phyloP scores from a whole-genome alignment of 768 basidiomycete genomes.

The Xanthoconium purpureum region DNA sequence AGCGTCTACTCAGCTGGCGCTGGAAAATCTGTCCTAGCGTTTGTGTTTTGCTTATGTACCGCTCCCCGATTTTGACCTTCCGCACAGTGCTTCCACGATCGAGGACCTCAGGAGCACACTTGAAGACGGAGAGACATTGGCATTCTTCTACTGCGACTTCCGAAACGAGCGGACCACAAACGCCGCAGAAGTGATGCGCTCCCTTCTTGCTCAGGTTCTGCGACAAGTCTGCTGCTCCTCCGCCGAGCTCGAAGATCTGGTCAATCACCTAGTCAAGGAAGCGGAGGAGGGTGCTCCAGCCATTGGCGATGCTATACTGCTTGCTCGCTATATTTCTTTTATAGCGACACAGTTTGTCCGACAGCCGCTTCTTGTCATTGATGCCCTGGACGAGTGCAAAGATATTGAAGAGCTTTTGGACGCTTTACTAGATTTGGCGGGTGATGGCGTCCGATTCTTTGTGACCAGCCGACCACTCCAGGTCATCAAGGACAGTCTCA shows the following conservation, averaged over 20 bases:
- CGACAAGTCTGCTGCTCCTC: background rate
- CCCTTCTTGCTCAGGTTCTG: slow-evolving; percentile 17
- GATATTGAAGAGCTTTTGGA: background rate
- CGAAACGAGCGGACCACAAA: background rate
- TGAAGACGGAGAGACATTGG: background rate
- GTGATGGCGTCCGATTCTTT: slow-evolving; percentile 2
- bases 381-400: slow-evolving; percentile 19
- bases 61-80: background rate
- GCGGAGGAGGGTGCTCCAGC: background rate
- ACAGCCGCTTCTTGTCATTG: slow-evolving; percentile 2
- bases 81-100: slow-evolving; percentile 14
- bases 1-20: slow-evolving; percentile 5
- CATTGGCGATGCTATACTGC: no score
- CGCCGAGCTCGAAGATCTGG: background rate
- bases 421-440: background rate
- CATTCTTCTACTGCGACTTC: slow-evolving; percentile 24
- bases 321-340: no score
- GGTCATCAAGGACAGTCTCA: slow-evolving; percentile 6
- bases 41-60: background rate
- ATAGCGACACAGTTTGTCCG: no score
- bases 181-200: slow-evolving; percentile 11
- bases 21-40: slow-evolving; percentile 18
- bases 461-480: slow-evolving; percentile 11
- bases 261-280: background rate
- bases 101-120: background rate